A percentile compares a stretch with the other conserved stretches of the same genome.
Evolutionary conservation across 495 filamentous ascomycete species (phyloP).

Genomic region (Umbilicaria muhlenbergii): DNA sequence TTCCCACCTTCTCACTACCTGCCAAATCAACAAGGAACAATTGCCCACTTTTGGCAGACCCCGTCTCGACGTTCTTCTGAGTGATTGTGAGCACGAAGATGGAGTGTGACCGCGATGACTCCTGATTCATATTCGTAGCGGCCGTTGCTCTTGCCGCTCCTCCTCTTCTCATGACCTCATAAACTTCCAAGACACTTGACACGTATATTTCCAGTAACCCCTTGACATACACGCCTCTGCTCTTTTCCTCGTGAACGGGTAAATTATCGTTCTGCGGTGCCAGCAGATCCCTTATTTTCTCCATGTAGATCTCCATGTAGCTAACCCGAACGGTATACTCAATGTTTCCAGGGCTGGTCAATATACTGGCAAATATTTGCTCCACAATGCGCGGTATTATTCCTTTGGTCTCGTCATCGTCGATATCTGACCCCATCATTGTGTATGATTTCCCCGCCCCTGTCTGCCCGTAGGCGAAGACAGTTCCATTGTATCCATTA

Average conservation of each 20-base stretch:
- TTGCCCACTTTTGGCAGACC: slow-evolving; percentile 90
- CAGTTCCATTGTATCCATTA: slow-evolving; percentile 97
- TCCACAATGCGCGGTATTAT: slow-evolving; percentile 95
- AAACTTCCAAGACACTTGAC: slow-evolving; percentile 87
- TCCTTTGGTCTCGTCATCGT: slow-evolving; percentile 75
- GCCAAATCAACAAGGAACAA: slow-evolving; percentile 95
- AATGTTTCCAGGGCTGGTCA: slow-evolving; percentile 80
- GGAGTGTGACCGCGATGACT: slow-evolving; percentile 95
- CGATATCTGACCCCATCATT: slow-evolving; percentile 98
- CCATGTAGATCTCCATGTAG: slow-evolving; percentile 99
- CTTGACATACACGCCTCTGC: slow-evolving; percentile 90
- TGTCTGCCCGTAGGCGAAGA: slow-evolving; percentile 97
- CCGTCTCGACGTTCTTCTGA: slow-evolving; percentile 96
- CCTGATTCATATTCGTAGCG: slow-evolving; percentile 99
- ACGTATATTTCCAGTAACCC: slow-evolving; percentile 91
- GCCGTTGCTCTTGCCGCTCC: slow-evolving; percentile 80
- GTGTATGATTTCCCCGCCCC: slow-evolving; percentile 97
- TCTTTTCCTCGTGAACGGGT: slow-evolving; percentile 94
- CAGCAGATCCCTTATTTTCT: slow-evolving; percentile 86
- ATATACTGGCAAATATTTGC: slow-evolving; percentile 91
- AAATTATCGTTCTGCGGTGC: slow-evolving; percentile 89
- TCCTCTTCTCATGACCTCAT: slow-evolving; percentile 91
- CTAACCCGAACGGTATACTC: slow-evolving; percentile 96
- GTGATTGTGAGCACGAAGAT: slow-evolving; percentile 96
- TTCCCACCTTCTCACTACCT: slow-evolving; percentile 95